Evolutionary conservation across 768 basidiomycete species (phyloP).

Genomic region (Phlegmacium glaucopus): DNA sequence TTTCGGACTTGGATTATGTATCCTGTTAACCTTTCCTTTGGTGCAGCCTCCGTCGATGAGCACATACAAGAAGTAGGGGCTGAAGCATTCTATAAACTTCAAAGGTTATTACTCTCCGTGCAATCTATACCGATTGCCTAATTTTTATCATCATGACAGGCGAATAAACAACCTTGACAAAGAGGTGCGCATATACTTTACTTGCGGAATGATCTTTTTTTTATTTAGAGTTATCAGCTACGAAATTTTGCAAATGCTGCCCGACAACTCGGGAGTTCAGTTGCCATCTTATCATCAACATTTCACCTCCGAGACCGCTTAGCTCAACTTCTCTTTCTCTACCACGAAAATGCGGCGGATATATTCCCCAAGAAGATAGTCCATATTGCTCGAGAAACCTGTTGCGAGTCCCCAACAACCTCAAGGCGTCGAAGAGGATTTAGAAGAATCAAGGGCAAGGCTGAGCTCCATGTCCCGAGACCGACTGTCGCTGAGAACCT

Average conservation of each 20-base stretch:
- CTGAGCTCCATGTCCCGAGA: slow-evolving; percentile 46
- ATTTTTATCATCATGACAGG: slow-evolving; percentile 28
- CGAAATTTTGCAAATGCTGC: slow-evolving; percentile 76
- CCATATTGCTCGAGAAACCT: slow-evolving; percentile 37
- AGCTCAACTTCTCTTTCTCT: slow-evolving; percentile 65
- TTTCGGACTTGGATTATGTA: no score
- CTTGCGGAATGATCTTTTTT: no score
- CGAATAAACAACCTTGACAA: slow-evolving; percentile 61
- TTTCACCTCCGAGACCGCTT: slow-evolving; percentile 69
- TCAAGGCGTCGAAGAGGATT: slow-evolving; percentile 28
- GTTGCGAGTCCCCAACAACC: slow-evolving; percentile 24
- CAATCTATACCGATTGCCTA: background rate
- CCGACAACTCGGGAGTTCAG: slow-evolving; percentile 73
- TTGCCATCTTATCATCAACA: slow-evolving; percentile 72
- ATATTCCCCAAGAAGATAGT: slow-evolving; percentile 68
- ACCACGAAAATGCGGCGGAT: slow-evolving; percentile 72
- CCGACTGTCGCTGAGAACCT: slow-evolving; percentile 54
- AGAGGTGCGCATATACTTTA: slow-evolving; percentile 45
- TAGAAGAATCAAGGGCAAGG: slow-evolving; percentile 32
- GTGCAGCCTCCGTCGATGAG: slow-evolving; percentile 61
- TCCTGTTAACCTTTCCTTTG: no score
- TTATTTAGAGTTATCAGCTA: no score
- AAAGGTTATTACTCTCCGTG: slow-evolving; percentile 42
- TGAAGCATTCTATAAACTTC: slow-evolving; percentile 59
- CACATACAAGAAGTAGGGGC: slow-evolving; percentile 67